Evolutionary conservation across 2,329 filamentous ascomycete genomes (phyloP).

Genomic region (Lojkania enalia): DNA sequence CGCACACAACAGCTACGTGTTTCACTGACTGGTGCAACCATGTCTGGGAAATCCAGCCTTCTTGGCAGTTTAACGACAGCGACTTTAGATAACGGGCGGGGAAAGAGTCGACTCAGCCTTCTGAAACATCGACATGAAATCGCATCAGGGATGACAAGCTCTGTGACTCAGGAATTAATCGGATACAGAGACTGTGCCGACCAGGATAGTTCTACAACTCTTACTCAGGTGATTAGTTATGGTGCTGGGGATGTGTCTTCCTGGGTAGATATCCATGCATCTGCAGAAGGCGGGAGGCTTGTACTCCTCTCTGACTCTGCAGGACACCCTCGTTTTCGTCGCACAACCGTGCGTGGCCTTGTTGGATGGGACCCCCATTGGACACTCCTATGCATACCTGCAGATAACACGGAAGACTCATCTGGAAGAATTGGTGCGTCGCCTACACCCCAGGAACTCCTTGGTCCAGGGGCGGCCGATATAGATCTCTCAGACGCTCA

Average conservation of each 20-base stretch:
- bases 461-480: conserved; percentile 58
- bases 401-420: conserved; percentile 66
- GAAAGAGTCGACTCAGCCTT: conserved; percentile 84
- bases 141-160: conserved; percentile 87
- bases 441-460: conserved; percentile 55
- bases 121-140: conserved; percentile 94
- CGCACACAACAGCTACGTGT: conserved; percentile 74
- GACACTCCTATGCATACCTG: conserved; percentile 84
- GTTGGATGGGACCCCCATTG: conserved; percentile 96
- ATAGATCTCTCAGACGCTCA: conserved; percentile 78
- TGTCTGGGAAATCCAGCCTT: conserved; percentile 89
- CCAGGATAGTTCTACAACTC: conserved; percentile 9
- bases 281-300: conserved; percentile 71
- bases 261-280: conserved; percentile 91
- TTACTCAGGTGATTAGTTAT: conserved; percentile 72
- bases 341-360: conserved; percentile 86
- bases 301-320: conserved; percentile 92
- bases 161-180: conserved; percentile 89
- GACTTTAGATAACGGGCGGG: conserved; percentile 86
- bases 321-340: conserved; percentile 83
- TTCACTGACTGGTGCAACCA: conserved; percentile 85
- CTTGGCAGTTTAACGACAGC: conserved; percentile 87
- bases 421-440: conserved; percentile 50
- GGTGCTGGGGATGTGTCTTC: conserved; percentile 83
- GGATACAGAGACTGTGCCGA: conserved; percentile 64